phyloP scores from a whole-genome alignment of 306 rosid species.

The Parietaria judaica region DNA sequence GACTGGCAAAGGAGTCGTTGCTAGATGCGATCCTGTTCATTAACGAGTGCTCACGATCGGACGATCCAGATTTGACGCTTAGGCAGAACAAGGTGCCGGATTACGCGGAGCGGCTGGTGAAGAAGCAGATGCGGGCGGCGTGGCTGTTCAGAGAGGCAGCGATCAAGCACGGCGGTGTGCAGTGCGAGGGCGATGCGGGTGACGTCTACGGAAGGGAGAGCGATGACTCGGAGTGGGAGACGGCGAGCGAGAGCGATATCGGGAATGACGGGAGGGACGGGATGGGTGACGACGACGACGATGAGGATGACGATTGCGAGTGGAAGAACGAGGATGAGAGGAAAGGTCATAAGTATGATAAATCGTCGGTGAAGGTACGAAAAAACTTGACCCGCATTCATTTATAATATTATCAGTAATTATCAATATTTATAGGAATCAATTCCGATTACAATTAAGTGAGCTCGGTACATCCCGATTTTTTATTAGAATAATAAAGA shows the following conservation, averaged over 20 bases:
- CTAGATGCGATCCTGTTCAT: slow-evolving; percentile 94
- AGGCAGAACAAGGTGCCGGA: slow-evolving; percentile 97
- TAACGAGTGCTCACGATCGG: slow-evolving; percentile 95
- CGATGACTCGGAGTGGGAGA: slow-evolving; percentile 99
- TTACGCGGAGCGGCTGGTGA: slow-evolving; percentile 87
- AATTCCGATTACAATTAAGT: background rate
- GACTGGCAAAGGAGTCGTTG: slow-evolving; percentile 85
- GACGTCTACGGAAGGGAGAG: slow-evolving; percentile 71
- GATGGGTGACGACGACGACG: slow-evolving; percentile 73
- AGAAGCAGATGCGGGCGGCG: slow-evolving; percentile 98
- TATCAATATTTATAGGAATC: background rate
- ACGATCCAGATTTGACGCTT: slow-evolving; percentile 80
- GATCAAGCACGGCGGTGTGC: slow-evolving; percentile 83
- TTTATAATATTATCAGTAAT: background rate
- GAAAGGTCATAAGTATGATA: slow-evolving; percentile 57
- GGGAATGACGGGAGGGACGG: slow-evolving; percentile 84
- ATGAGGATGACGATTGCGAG: slow-evolving; percentile 48
- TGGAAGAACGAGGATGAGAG: slow-evolving; percentile 76
- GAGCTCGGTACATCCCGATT: background rate
- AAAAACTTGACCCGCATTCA: background rate
- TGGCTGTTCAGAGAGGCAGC: slow-evolving; percentile 99
- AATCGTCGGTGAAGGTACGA: slow-evolving; percentile 71
- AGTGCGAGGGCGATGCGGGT: slow-evolving; percentile 79
- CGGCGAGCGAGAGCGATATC: slow-evolving; percentile 96
- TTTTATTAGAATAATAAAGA: background rate